Base-by-base conservation (phyloP, 768 basidiomycete genomes). In the Agaricus subrufescens region DNA sequence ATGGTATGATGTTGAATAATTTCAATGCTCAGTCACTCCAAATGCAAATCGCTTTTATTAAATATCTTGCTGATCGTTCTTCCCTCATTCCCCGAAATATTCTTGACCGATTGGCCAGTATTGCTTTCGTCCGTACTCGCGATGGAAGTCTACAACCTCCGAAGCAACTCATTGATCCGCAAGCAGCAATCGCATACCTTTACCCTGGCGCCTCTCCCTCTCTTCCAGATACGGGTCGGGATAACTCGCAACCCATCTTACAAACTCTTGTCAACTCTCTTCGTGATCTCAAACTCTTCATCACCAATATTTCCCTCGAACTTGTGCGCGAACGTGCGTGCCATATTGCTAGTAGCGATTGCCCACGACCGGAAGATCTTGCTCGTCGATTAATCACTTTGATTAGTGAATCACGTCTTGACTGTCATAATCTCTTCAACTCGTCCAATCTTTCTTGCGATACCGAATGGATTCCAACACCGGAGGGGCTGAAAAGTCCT, bases 401-500 rank as follows among this genome's bases (percentile, higher is more conserved):
- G n/a, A 42, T 56, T 40, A 48, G 31, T 19, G 40, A 42, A 10
- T n/a, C 29, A 12, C 30, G 30, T 14, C 15, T 48, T 9, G 46
- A 56, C 42, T 56, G 54, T 43, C 39, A 30, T 25, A 6, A 7
- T 3, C 40, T 46, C 19, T 52, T 39, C 15, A n/a, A 46, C 9
- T 12, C 31, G 2, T 19, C 50, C 1, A 14, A 45, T 34, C n/a
- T 46, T 23, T 47, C 58, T 25, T 48, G 55, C 42, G 27, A 58
- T 6, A 38, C 60, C 6, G 40, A 42, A 19, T 79, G 78, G 76
- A 58, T 80, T 5, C 78, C 77, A 0, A 76, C 76, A 1, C 58
- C 52, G 12, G 47, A 57, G 27, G 75, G 74, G 4, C 61, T 79
- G n/a, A 55, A 65, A 11, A 57, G 58, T 3, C 63, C 70, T 15